Conservation (phyloP, 2,329 filamentous ascomycete genomes). For the Colletotrichum nymphaeae region DNA sequence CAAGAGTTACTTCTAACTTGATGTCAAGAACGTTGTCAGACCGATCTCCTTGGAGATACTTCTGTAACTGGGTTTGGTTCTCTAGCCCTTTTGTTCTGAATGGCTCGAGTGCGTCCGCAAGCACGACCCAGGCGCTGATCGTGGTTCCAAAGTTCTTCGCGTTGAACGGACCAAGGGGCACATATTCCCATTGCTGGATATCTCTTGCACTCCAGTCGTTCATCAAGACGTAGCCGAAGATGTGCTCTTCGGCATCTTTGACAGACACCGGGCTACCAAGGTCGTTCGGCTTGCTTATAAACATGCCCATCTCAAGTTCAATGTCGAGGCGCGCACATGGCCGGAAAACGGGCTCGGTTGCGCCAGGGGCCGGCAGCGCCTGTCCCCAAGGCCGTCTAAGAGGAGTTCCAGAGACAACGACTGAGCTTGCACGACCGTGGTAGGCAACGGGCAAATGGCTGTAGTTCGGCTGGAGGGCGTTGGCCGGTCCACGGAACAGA, state of each 20-base stretch:
- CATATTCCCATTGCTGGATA: conserved; percentile 71
- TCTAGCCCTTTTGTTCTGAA: conserved; percentile 37
- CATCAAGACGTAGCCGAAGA: conserved; percentile 78
- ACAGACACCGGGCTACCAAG: conserved; percentile 75
- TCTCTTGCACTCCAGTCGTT: conserved; percentile 75
- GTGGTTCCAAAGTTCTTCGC: conserved; percentile 70
- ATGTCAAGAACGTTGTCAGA: conserved; percentile 50
- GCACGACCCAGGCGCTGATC: conserved; percentile 72
- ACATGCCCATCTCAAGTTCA: conserved; percentile 82
- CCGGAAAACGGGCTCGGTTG: conserved; percentile 65
- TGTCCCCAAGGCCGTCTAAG: conserved; percentile 77
- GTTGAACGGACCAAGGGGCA: conserved; percentile 71
- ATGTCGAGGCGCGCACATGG: conserved; percentile 75
- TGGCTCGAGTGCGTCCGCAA: conserved; percentile 64
- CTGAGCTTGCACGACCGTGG: conserved; percentile 76
- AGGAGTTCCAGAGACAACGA: conserved; percentile 77
- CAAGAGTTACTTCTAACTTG: conserved; percentile 50
- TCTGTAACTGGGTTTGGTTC: conserved; percentile 48
- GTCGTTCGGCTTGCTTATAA: conserved; percentile 73
- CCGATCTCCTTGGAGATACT: conserved; percentile 66
- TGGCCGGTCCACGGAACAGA: conserved; percentile 75
- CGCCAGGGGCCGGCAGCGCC: conserved; percentile 47
- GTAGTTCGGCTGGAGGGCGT: conserved; percentile 80
- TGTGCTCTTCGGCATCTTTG: conserved; percentile 72
- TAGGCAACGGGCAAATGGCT: conserved; percentile 80